phyloP scores from a whole-genome alignment of 106 monocot genomes.

The Allium sativum region DNA sequence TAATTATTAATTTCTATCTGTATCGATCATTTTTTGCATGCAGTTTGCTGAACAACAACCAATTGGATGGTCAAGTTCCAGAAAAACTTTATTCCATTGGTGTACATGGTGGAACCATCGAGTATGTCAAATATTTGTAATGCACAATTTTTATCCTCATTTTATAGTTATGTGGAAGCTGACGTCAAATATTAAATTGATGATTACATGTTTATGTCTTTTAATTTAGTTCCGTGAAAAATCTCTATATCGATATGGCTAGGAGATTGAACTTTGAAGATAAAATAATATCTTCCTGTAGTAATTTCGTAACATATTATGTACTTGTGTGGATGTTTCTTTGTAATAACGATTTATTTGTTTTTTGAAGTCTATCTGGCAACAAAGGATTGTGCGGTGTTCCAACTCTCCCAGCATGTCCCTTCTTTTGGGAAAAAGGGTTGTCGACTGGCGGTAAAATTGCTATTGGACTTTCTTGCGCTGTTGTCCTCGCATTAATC shows the following conservation, averaged over 20 bases:
- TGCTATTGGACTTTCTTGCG: slow-evolving; percentile 62
- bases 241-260: no score
- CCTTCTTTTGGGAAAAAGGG: slow-evolving; percentile 79
- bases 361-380: slow-evolving; percentile 67
- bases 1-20: not conserved
- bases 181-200: no score
- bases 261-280: no score
- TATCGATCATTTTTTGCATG: not conserved
- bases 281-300: no score
- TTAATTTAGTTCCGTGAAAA: no score
- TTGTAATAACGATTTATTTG: not conserved
- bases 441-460: slow-evolving; percentile 70
- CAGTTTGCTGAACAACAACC: slow-evolving; percentile 82
- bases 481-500: slow-evolving; percentile 27
- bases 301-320: no score
- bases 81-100: slow-evolving; percentile 94
- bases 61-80: slow-evolving; percentile 90
- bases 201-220: no score
- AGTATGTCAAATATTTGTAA: slow-evolving; percentile 33
- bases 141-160: no score
- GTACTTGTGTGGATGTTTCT: no score
- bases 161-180: not conserved
- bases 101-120: slow-evolving; percentile 90
- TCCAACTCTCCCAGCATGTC: slow-evolving; percentile 81
- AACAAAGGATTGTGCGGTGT: slow-evolving; percentile 96